These are phyloP conservation scores for Chaetomiaceae sp. DNA, from an alignment of 2,329 filamentous ascomycete genomes.

Conservation along the genomic window DNA sequence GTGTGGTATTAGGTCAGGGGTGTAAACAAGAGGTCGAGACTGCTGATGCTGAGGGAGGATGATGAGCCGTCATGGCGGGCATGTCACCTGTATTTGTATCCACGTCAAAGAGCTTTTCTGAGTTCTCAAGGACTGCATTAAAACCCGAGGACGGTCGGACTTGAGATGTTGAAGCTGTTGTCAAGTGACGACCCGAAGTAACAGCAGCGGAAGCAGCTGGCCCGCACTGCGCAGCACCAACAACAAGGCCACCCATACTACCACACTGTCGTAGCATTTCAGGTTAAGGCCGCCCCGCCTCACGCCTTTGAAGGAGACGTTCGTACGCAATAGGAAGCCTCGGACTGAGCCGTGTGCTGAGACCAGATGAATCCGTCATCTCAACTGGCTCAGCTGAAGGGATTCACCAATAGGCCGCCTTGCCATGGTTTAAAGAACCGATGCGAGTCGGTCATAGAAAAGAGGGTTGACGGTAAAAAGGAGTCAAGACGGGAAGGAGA, in stretches of 20 bases:
- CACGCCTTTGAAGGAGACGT: no score
- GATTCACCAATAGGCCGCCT: no score
- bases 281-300: background rate
- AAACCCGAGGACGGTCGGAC: background rate
- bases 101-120: background rate
- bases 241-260: background rate
- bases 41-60: background rate
- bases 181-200: background rate
- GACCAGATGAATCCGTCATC: no score
- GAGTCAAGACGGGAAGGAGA: background rate
- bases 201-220: background rate
- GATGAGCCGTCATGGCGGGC: background rate
- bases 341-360: no score
- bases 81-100: background rate
- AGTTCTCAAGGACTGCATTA: background rate
- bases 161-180: background rate
- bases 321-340: no score
- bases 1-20: background rate
- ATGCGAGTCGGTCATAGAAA: no score
- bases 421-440: no score
- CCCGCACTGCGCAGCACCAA: background rate
- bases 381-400: no score
- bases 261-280: background rate
- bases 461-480: no score
- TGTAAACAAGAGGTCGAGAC: constrained; percentile 1